phyloP scores from a whole-genome alignment of 1,139 yeast species.

The Blastobotrys aristatus region DNA sequence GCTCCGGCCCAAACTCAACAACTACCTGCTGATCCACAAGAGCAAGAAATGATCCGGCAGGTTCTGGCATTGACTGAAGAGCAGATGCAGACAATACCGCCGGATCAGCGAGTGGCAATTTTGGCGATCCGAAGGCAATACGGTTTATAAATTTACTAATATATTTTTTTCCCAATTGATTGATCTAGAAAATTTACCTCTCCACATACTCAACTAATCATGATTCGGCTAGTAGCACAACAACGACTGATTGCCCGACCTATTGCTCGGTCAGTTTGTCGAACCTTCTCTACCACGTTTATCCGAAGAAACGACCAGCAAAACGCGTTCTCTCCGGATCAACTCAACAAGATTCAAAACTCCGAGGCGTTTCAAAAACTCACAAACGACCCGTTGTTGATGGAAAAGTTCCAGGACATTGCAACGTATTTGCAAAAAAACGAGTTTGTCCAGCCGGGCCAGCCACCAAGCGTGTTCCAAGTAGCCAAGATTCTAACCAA shows the following conservation, averaged over 20 bases:
- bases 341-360: constrained; percentile 6
- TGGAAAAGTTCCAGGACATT: constrained; percentile 11
- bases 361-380: constrained; percentile 9
- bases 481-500: constrained; percentile 14
- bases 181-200: no score
- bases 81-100: constrained; percentile 53
- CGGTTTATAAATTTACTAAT: constrained; percentile 19
- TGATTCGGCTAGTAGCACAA: neutral
- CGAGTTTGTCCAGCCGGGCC: constrained; percentile 12
- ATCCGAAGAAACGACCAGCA: neutral
- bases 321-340: neutral
- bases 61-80: constrained; percentile 54
- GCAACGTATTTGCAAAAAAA: constrained; percentile 11
- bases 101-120: constrained; percentile 40
- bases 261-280: neutral
- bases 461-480: constrained; percentile 13
- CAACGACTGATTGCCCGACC: neutral
- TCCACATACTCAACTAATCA: no score
- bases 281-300: neutral
- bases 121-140: constrained; percentile 23
- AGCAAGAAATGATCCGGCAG: constrained; percentile 38
- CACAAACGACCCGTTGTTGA: constrained; percentile 8
- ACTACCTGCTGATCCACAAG: constrained; percentile 25
- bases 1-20: neutral
- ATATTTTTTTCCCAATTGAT: neutral